Evolutionary conservation across 805 yeast genomes (phyloP).

Genomic region (Ogataea pilisensis): DNA sequence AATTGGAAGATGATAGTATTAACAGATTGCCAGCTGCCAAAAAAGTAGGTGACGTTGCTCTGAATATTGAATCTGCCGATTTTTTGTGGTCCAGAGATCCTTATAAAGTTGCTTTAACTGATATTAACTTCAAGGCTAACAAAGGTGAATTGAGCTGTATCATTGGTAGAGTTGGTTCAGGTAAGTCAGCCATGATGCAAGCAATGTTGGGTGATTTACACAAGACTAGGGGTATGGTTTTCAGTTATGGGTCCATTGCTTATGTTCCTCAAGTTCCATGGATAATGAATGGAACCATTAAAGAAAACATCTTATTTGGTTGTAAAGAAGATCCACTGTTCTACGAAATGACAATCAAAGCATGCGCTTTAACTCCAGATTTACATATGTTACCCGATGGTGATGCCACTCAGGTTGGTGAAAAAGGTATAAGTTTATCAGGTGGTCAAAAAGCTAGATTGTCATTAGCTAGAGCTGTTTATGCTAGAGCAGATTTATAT

Average conservation of each 20-base stretch:
- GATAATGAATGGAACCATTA: conserved; percentile 91
- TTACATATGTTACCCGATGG: conserved; percentile 75
- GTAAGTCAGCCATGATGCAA: conserved; percentile 80
- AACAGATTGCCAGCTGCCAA: conserved; percentile 43
- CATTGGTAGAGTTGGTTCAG: conserved; percentile 87
- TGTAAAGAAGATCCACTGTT: conserved; percentile 74
- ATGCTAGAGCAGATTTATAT: conserved; percentile 85
- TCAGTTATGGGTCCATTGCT: conserved; percentile 73
- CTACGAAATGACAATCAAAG: conserved; percentile 72
- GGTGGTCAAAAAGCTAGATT: conserved; percentile 97
- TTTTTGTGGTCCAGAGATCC: conserved; percentile 78
- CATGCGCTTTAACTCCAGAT: conserved; percentile 83
- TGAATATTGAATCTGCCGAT: conserved; percentile 59
- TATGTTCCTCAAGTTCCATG: conserved; percentile 92
- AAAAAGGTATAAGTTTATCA: conserved; percentile 88
- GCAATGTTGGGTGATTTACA: conserved; percentile 79
- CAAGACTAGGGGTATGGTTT: conserved; percentile 68
- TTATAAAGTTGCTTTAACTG: conserved; percentile 61
- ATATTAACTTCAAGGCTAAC: conserved; percentile 57
- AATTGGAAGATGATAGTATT: conserved; percentile 70
- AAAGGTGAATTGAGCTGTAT: conserved; percentile 82
- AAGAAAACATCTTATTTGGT: conserved; percentile 85
- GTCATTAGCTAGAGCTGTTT: conserved; percentile 89
- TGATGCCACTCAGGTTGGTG: conserved; percentile 88
- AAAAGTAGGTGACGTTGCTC: conserved; percentile 63